phyloP scores from a whole-genome alignment of 768 basidiomycete species.

The Gymnopilus junonius region DNA sequence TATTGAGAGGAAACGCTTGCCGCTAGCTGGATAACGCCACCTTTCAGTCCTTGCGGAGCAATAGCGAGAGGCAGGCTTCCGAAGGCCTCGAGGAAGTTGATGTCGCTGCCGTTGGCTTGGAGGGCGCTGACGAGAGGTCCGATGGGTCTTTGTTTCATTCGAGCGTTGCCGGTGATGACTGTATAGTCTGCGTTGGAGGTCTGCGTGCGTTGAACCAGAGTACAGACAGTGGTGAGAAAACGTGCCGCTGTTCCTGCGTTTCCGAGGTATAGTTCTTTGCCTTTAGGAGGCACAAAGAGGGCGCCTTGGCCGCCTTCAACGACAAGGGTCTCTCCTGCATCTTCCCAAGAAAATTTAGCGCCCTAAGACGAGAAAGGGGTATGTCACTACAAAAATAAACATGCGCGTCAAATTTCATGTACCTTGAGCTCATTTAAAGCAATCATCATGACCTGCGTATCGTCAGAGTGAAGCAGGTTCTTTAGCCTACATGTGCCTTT shows the following conservation, averaged over 20 bases:
- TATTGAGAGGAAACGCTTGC: conserved; percentile 98
- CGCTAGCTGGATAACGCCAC: conserved; percentile 82
- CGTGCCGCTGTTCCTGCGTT: conserved; percentile 98
- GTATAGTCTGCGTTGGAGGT: conserved; percentile 51
- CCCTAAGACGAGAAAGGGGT: conserved; percentile 53
- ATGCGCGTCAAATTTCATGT: conserved; percentile 7
- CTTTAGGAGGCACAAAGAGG: conserved; percentile 75
- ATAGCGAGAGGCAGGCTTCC: conserved; percentile 93
- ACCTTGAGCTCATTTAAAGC: conserved; percentile 90
- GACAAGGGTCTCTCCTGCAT: conserved; percentile 93
- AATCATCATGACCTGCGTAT: conserved; percentile 99
- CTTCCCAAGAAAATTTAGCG: conserved; percentile 93
- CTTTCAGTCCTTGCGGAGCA: conserved; percentile 79
- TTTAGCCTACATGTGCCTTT: conserved; percentile 85
- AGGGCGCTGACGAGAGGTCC: conserved; percentile 94
- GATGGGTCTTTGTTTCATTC: conserved; percentile 99
- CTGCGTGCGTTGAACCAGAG: conserved; percentile 66
- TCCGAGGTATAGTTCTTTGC: conserved; percentile 91
- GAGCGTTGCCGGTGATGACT: conserved; percentile 93
- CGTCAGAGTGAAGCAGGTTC: conserved; percentile 95
- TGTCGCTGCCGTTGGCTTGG: conserved; percentile 73
- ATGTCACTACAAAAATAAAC: background rate
- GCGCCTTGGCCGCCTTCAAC: conserved; percentile 86
- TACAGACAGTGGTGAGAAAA: conserved; percentile 96
- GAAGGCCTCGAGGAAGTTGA: conserved; percentile 76